Evolutionary conservation across 2,329 filamentous ascomycete species (phyloP), one percentile per base, ranked within the genome.

Genomic region (Cryoendolithus antarcticus): DNA sequence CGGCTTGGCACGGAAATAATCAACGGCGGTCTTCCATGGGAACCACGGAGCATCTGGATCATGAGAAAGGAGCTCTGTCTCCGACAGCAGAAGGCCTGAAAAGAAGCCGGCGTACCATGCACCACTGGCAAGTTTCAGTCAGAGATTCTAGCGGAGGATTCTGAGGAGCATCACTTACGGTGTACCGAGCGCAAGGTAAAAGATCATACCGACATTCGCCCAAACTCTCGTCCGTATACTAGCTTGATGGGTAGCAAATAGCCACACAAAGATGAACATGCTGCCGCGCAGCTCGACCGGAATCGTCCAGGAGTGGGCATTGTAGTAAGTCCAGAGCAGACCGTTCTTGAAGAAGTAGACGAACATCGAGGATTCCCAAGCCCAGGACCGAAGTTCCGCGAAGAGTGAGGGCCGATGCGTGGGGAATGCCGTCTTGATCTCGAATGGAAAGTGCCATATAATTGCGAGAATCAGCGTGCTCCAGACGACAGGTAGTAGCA

Each of bases 201-300:
- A 27, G 10, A 40, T 41, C 32, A 50, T 45, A 12, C 34, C 47
- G 6, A 41, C 15, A 3, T 48, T 52, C 8, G 46, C 11, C 9
- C 48, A 9, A 5, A 53, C 44, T 19, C 51, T 32, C 7, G 34
- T 34, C 30, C 44, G 37, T 11, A 44, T 49, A 8, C 31, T 35
- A n/a, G 48, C 37, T 31, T 47, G 44, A 30, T 51, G 48, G n/a
- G 81, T 62, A 0, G 75, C 70, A 13, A 75, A 56, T 3, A 75
- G 58, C 0, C 69, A 59, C 0, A 70, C 72, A 53, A 79, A 82
- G 34, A 79, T 59, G 44, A 76, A 61, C 43, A 82, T 65, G 2
- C 77, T 81, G 7, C 79, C 78, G 48, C 67, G 62, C 56, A 77
- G 70, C 53, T 81, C 77, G 12, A 75, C 62, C 0, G 77, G 74